Conservation (phyloP, 176 grass and related monocot species). For the Oryza rufipogon region DNA sequence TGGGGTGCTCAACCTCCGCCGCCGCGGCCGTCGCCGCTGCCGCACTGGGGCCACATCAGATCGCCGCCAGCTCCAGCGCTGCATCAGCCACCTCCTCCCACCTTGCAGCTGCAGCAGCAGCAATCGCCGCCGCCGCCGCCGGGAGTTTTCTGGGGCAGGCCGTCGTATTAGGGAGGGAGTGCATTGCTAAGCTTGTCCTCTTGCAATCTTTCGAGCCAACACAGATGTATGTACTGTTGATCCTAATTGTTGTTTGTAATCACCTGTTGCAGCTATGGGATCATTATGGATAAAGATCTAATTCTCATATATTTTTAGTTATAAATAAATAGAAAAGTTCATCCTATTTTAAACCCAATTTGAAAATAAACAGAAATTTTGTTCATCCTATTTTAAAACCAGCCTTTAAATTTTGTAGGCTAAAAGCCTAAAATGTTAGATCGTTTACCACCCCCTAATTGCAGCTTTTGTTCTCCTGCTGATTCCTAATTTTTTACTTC, state of each 20-base stretch:
- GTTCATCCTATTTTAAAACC: no score
- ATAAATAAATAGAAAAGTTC: no score
- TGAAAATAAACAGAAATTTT: no score
- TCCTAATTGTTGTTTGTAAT: not conserved
- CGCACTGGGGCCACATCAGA: not conserved
- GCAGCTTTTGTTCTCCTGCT: not conserved
- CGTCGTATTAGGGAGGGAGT: not conserved
- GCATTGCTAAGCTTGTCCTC: not conserved
- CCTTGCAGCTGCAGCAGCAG: constrained; percentile 18
- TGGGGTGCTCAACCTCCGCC: constrained; percentile 18
- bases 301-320: no score
- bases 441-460: no score
- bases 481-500: not conserved
- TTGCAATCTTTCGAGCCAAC: constrained; percentile 10
- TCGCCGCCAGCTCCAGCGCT: not conserved
- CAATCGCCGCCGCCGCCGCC: not conserved
- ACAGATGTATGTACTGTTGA: not conserved
- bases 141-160: constrained; percentile 1
- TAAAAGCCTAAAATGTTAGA: no score
- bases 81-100: not conserved
- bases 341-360: no score
- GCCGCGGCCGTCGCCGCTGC: not conserved
- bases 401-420: no score
- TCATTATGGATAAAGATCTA: no score
- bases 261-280: not conserved